Evolutionary conservation across 75 land plant species (phyloP).

Genomic region (Adiantum capillusveneris): DNA sequence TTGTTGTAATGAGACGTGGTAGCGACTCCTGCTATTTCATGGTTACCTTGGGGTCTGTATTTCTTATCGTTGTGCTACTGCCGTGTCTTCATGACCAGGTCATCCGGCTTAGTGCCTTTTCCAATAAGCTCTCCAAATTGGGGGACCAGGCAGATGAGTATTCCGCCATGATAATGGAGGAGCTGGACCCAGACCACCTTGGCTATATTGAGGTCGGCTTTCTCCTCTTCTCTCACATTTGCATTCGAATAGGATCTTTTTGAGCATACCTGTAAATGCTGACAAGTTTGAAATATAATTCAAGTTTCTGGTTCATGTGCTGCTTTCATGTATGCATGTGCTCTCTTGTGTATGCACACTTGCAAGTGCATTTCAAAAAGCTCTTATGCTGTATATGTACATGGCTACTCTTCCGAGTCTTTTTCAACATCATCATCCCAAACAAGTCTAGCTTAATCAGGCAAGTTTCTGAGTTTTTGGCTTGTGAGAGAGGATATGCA

Average conservation of each 20-base stretch:
- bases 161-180: slow-evolving; percentile 24
- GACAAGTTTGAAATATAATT: too few relatives aligned
- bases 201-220: slow-evolving; percentile 31
- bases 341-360: not conserved
- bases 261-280: too few relatives aligned
- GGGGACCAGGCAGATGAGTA: slow-evolving; percentile 22
- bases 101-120: slow-evolving; percentile 19
- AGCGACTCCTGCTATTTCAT: not conserved
- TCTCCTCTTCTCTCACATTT: too few relatives aligned
- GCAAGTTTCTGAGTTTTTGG: too few relatives aligned
- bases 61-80: not conserved
- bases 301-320: too few relatives aligned
- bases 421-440: not conserved
- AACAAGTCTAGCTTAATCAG: too few relatives aligned
- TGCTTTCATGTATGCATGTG: not conserved
- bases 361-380: too few relatives aligned
- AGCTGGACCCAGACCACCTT: slow-evolving; percentile 13
- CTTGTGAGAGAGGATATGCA: too few relatives aligned
- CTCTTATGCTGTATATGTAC: too few relatives aligned
- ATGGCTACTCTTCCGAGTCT: not conserved
- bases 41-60: not conserved
- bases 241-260: too few relatives aligned
- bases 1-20: not conserved
- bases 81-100: too few relatives aligned
- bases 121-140: slow-evolving; percentile 22